A percentile compares a stretch with the other conserved stretches of the same genome.
phyloP scores from a whole-genome alignment of 2,329 filamentous ascomycete genomes.

The Hortaea sp. region DNA sequence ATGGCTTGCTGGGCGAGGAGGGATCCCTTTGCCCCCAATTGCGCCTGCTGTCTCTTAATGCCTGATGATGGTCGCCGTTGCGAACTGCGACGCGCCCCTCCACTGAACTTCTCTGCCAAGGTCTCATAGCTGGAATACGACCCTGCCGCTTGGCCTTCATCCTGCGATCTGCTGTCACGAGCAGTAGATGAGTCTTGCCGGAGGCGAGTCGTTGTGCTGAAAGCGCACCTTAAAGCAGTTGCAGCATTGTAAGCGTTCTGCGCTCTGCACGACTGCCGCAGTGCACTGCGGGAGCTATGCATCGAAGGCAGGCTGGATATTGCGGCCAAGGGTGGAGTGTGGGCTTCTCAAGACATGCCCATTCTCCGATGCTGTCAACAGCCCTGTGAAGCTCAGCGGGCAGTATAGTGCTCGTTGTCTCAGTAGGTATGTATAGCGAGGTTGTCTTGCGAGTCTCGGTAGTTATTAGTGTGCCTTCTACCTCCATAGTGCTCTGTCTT shows the following conservation, averaged over 20 bases:
- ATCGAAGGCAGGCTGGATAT: background rate
- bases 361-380: too few relatives aligned
- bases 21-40: background rate
- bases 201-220: slow-evolving; percentile 5
- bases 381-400: too few relatives aligned
- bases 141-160: background rate
- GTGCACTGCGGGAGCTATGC: slow-evolving; percentile 2
- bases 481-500: too few relatives aligned
- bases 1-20: background rate
- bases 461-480: too few relatives aligned
- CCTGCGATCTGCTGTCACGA: background rate
- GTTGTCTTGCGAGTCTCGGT: too few relatives aligned
- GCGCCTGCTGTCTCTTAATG: background rate
- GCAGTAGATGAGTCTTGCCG: background rate
- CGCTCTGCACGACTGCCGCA: slow-evolving; percentile 9
- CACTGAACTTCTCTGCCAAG: background rate
- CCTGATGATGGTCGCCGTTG: too few relatives aligned
- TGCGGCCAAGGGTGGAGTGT: too few relatives aligned
- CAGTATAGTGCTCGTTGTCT: too few relatives aligned
- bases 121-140: background rate
- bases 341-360: too few relatives aligned
- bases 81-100: background rate
- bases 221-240: slow-evolving; percentile 13
- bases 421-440: too few relatives aligned
- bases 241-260: slow-evolving; percentile 15